phyloP scores from a whole-genome alignment of 176 grass and related monocot species.

The Avena sativa region DNA sequence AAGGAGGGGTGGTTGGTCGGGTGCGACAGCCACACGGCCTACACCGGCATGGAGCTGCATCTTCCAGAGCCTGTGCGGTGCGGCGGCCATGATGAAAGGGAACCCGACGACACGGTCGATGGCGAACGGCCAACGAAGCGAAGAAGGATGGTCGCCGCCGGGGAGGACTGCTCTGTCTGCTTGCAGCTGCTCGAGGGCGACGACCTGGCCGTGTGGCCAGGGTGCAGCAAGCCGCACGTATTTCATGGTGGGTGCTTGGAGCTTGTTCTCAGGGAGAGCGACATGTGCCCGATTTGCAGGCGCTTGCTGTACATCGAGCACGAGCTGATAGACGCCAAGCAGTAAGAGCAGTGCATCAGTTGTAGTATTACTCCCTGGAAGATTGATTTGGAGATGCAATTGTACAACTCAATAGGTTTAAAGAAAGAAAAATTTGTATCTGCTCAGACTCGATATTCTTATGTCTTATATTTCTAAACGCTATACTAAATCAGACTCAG shows the following conservation, averaged over 20 bases:
- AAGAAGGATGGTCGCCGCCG: background rate
- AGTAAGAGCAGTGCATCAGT: background rate
- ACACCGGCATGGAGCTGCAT: constrained; percentile 15
- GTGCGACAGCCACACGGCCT: background rate
- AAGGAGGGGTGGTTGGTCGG: background rate
- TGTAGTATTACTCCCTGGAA: background rate
- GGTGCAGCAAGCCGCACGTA: constrained; percentile 24
- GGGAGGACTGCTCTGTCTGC: constrained; percentile 36
- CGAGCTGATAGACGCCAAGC: too few relatives aligned
- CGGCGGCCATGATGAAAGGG: background rate
- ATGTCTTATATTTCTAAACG: too few relatives aligned
- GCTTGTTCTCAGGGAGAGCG: background rate
- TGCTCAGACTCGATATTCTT: background rate
- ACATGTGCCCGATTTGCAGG: background rate
- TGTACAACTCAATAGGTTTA: background rate
- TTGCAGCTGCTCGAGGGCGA: background rate
- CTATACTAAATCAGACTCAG: background rate
- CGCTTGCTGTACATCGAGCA: background rate
- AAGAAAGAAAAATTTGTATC: background rate
- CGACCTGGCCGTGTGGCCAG: constrained; percentile 22
- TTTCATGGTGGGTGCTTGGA: constrained; percentile 43
- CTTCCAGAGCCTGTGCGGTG: constrained; percentile 27
- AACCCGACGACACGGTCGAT: background rate
- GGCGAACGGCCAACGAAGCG: background rate
- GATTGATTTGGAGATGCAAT: background rate